Evolutionary conservation across 345 rosid genomes (phyloP), one percentile per base, ranked within the genome.

Genomic region (Linum trigynum): DNA sequence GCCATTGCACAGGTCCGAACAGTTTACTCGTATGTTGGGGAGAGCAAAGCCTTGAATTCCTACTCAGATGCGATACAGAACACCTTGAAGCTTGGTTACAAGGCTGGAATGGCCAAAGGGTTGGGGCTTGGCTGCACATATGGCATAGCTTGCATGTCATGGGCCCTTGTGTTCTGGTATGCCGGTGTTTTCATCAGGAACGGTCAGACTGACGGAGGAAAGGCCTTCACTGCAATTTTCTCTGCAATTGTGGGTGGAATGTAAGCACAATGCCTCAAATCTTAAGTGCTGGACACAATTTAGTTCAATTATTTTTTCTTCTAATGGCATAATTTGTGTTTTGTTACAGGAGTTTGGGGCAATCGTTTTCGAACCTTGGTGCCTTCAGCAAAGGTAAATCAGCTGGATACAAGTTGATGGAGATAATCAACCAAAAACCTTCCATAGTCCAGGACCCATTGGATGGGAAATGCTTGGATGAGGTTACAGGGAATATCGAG

Each of bases 161-260:
- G 99, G 99, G 99, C 99, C n/a, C 82, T 95, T 62, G 99, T 95
- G 38, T 95, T 95, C 67, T 95, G 99, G 99, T 95, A 95, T 10
- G 99, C 99, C 0, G 97, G 99, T 42, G 97, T 95, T 78, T 95
- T 95, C 65, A 89, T 95, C 69, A 75, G 99, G 80, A 91, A 80
- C 15, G 99, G 97, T 38, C 83, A 81, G 77, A 88, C 88, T 1
- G 99, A 95, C 74, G 99, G 99, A 63, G 99, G 99, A 59, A 90
- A 91, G 65, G 99, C 99, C 2, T 95, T 95, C 84, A 95, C 99
- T 0, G 96, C 99, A 4, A 89, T 95, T 75, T 95, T 95, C 84
- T 91, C 99, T 38, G 99, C 99, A 66, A 95, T 95, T 78, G 99
- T 95, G 71, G 99, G 99, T 75, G 99, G 99, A 80, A 87, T 95